These are phyloP conservation scores for Blastobotrys apis DNA, from an alignment of 1,139 yeast species.

Conservation along the genomic window DNA sequence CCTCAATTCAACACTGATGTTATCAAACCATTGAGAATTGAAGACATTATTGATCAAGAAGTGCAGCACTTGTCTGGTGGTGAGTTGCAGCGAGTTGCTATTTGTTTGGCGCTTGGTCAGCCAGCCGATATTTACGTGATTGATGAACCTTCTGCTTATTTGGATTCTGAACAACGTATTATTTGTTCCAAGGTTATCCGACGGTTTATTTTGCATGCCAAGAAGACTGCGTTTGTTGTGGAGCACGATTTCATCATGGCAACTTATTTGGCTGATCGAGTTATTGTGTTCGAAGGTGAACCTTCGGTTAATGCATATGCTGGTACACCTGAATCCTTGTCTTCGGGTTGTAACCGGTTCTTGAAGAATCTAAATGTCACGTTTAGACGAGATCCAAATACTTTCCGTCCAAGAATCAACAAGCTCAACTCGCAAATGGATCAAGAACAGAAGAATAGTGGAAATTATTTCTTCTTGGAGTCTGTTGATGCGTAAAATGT, in stretches of 20 bases:
- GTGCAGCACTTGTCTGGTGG: slow-evolving; percentile 98
- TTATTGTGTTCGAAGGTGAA: slow-evolving; percentile 93
- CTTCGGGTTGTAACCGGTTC: slow-evolving; percentile 96
- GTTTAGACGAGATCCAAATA: slow-evolving; percentile 97
- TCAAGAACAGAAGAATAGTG: slow-evolving; percentile 86
- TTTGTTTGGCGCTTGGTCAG: slow-evolving; percentile 87
- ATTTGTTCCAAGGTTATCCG: slow-evolving; percentile 97
- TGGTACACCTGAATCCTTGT: slow-evolving; percentile 80
- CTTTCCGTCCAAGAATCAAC: slow-evolving; percentile 97
- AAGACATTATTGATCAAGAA: slow-evolving; percentile 93
- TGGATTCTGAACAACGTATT: slow-evolving; percentile 99
- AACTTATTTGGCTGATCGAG: slow-evolving; percentile 96
- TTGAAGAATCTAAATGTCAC: slow-evolving; percentile 96
- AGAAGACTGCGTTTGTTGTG: slow-evolving; percentile 95
- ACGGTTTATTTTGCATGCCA: slow-evolving; percentile 91
- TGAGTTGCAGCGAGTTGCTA: slow-evolving; percentile 98
- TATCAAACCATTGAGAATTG: slow-evolving; percentile 89
- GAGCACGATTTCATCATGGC: slow-evolving; percentile 99
- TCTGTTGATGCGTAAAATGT: slow-evolving; percentile 19
- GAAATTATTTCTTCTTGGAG: slow-evolving; percentile 95
- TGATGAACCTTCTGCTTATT: slow-evolving; percentile 97
- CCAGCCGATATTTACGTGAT: slow-evolving; percentile 95
- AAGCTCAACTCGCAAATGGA: slow-evolving; percentile 98
- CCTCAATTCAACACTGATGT: slow-evolving; percentile 99
- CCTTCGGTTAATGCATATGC: slow-evolving; percentile 86